A percentile compares a stretch with the other conserved stretches of the same genome.
These are phyloP conservation scores for Coemansia erecta DNA, from an alignment of 192 early-diverging fungal genomes.

Conservation along the genomic window DNA sequence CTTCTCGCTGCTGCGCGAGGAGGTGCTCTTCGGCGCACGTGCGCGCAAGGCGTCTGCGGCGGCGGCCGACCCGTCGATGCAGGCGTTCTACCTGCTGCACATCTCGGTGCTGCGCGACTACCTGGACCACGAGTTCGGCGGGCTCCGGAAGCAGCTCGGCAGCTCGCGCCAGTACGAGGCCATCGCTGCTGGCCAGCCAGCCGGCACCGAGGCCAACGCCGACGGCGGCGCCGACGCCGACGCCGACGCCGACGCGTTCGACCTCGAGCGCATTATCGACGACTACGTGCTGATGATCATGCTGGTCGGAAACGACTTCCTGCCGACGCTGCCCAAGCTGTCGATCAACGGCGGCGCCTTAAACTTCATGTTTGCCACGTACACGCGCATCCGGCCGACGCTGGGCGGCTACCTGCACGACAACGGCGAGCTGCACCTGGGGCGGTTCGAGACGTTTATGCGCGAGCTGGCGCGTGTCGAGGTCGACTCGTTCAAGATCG, in stretches of 20 bases:
- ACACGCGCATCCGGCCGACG: constrained; percentile 62
- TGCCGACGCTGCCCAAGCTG: constrained; percentile 90
- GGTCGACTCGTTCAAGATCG: constrained; percentile 49
- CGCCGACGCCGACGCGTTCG: constrained; percentile 54
- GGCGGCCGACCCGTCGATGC: constrained; percentile 37
- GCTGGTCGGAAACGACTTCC: constrained; percentile 97
- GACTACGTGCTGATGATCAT: constrained; percentile 93
- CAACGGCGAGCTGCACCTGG: constrained; percentile 65
- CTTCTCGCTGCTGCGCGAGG: constrained; percentile 93
- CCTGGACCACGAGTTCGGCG: constrained; percentile 79
- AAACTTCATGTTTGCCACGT: constrained; percentile 65
- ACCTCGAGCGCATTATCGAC: constrained; percentile 92
- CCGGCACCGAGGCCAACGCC: neutral
- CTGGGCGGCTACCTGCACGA: constrained; percentile 88
- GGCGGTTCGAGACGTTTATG: constrained; percentile 62
- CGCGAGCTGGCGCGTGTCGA: constrained; percentile 54
- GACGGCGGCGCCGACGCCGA: neutral
- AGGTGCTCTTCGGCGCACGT: constrained; percentile 73
- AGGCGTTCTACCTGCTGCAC: constrained; percentile 77
- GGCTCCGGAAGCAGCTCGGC: constrained; percentile 35
- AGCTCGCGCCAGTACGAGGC: constrained; percentile 53
- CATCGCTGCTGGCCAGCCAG: constrained; percentile 25
- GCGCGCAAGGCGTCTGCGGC: constrained; percentile 25
- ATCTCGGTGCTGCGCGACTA: constrained; percentile 88
- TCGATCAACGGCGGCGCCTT: constrained; percentile 92